Base-by-base conservation (phyloP, 352 stramenopile species). In the Pythium inflatum region DNA sequence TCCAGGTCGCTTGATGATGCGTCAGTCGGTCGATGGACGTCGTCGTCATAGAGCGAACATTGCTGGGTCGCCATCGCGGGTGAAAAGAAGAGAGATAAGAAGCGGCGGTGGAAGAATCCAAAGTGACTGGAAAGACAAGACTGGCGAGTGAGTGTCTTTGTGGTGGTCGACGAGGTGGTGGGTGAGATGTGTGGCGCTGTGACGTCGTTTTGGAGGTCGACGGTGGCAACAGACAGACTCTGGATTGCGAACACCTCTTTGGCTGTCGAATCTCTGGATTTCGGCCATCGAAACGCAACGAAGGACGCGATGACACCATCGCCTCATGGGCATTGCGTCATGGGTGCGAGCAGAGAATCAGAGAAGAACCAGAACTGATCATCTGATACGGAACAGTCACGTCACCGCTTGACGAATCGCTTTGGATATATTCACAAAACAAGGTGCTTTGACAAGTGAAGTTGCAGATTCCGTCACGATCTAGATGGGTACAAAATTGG, bases 231-330 rank as follows among this genome's bases (percentile, higher is more conserved):
- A n/a, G n/a, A n/a, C n/a, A 5, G 14, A n/a, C 41, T 28, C 11
- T 24, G 4, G 61, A 70, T 70, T 70, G 63, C 63, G 63, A 57
- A n/a, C 53, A 63, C 53, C 56, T 31, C n/a, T 51, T 58, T 45
- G 63, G 1, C 51, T 70, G 55, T 58, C 43, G 63, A 70, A 70
- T 70, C 63, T n/a, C 14, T 43, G 36, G 36, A 43, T 43, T 62
- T 63, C 53, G 63, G 54, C 63, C 63, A 64, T 63, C 63, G 63
- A 70, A 70, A 69, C 48, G 49, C 48, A 67, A 61, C 36, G 45
- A 24, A 11, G 31, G 59, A 51, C 43, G 22, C 61, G 40, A 38
- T 43, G 57, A 60, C 53, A 60, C 9, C 53, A 53, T 28, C 25
- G 40, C 38, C 27, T 30, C 28, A 46, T 1, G 28, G 28, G 20